These are phyloP conservation scores for Kazachstania sp. DNA, from an alignment of 1,139 yeast genomes.

Conservation along the genomic window DNA sequence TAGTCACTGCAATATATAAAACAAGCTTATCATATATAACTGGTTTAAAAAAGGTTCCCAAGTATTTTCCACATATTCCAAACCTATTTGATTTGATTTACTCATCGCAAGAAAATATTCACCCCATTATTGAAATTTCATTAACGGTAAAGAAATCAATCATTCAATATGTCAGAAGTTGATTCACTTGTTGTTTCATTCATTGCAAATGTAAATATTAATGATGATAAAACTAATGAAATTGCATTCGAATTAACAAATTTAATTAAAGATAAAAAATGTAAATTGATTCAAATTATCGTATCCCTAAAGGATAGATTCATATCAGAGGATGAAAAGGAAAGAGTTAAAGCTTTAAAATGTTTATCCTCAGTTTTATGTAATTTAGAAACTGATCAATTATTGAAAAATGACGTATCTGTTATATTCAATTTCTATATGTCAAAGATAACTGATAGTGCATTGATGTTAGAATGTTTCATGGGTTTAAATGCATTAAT, in stretches of 20 bases:
- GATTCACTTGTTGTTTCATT: slow-evolving; percentile 33
- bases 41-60: too few relatives aligned
- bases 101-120: neutral
- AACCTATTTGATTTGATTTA: too few relatives aligned
- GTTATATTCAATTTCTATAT: slow-evolving; percentile 60
- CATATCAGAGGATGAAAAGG: slow-evolving; percentile 53
- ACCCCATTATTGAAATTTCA: neutral
- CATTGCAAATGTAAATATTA: slow-evolving; percentile 36
- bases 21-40: too few relatives aligned
- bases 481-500: slow-evolving; percentile 48
- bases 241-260: slow-evolving; percentile 30
- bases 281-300: slow-evolving; percentile 46
- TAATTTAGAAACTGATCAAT: slow-evolving; percentile 32
- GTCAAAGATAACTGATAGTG: slow-evolving; percentile 59
- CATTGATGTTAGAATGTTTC: slow-evolving; percentile 45
- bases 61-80: too few relatives aligned
- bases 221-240: slow-evolving; percentile 32
- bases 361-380: slow-evolving; percentile 50
- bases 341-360: slow-evolving; percentile 38
- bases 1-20: too few relatives aligned
- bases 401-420: slow-evolving; percentile 54
- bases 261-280: slow-evolving; percentile 31
- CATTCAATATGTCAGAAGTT: slow-evolving; percentile 1
- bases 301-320: slow-evolving; percentile 50
- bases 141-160: too few relatives aligned